phyloP scores from a whole-genome alignment of 768 basidiomycete species.

The Collybia nuda region DNA sequence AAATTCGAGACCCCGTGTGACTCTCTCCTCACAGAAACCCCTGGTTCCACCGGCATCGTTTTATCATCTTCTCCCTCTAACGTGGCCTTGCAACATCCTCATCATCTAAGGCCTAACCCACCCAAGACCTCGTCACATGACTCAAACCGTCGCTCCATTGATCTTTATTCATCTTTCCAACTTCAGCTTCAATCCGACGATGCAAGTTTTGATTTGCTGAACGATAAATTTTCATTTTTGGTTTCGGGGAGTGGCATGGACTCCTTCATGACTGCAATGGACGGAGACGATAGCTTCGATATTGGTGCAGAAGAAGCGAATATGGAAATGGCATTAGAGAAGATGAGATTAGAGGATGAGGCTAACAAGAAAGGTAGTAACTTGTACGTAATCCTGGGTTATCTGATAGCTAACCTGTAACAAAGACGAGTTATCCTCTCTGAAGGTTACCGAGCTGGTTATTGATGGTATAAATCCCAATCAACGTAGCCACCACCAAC shows the following conservation, averaged over 20 bases:
- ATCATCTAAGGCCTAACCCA: slow-evolving; percentile 23
- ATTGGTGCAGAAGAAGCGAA: slow-evolving; percentile 24
- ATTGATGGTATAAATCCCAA: too few species aligned
- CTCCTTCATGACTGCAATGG: slow-evolving; percentile 32
- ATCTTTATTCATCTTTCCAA: slow-evolving; percentile 48
- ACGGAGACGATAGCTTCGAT: slow-evolving; percentile 42
- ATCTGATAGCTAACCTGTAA: too few species aligned
- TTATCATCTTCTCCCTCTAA: slow-evolving; percentile 15
- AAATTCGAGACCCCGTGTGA: slow-evolving; percentile 19
- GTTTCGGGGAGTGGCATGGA: slow-evolving; percentile 27
- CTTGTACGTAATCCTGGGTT: too few species aligned
- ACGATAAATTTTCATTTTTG: slow-evolving; percentile 52
- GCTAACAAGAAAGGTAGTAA: neutral
- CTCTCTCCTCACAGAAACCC: slow-evolving; percentile 21
- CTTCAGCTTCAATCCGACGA: slow-evolving; percentile 44
- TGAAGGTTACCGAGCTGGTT: too few species aligned
- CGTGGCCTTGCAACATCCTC: slow-evolving; percentile 19
- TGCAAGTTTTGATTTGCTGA: slow-evolving; percentile 50
- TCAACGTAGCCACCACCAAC: too few species aligned
- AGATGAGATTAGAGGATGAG: slow-evolving; percentile 8
- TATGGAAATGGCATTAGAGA: slow-evolving; percentile 17
- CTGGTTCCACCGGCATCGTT: slow-evolving; percentile 19
- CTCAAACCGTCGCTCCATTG: slow-evolving; percentile 38
- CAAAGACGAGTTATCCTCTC: too few species aligned
- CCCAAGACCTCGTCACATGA: slow-evolving; percentile 20